Evolutionary conservation across 768 basidiomycete genomes (phyloP).

Genomic region (Filobasidium floriforme): DNA sequence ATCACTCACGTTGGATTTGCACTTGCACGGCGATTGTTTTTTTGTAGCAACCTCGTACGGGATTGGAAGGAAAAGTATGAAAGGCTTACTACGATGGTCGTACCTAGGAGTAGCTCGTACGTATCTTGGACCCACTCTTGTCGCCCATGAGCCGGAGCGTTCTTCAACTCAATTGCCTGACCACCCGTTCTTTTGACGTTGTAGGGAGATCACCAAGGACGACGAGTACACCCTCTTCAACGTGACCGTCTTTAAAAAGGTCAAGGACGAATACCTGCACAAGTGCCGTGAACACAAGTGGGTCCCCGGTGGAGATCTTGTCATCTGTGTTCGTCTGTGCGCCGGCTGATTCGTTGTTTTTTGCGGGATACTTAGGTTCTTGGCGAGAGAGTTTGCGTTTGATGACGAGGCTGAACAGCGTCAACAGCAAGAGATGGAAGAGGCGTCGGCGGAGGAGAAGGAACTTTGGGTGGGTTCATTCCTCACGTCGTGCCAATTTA

Average conservation of each 20-base stretch:
- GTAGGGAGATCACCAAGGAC: slow-evolving; percentile 68
- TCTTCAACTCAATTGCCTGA: slow-evolving; percentile 11
- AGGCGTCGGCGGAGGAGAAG: slow-evolving; percentile 78
- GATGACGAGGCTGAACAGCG: slow-evolving; percentile 73
- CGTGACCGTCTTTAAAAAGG: slow-evolving; percentile 80
- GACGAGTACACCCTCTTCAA: slow-evolving; percentile 79
- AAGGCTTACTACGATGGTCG: slow-evolving; percentile 76
- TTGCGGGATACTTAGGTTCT: slow-evolving; percentile 59
- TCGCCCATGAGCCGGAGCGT: slow-evolving; percentile 3
- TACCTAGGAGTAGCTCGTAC: slow-evolving; percentile 82
- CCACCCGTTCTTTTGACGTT: neutral
- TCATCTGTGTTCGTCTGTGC: neutral
- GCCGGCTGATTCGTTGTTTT: neutral
- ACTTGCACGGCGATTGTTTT: no score
- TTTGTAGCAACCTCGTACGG: slow-evolving; percentile 54
- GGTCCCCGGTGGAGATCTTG: slow-evolving; percentile 28
- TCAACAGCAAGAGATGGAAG: slow-evolving; percentile 70
- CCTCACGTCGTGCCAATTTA: neutral
- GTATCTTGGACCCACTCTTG: slow-evolving; percentile 30
- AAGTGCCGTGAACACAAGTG: slow-evolving; percentile 94
- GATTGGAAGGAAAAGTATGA: slow-evolving; percentile 90
- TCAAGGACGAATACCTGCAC: slow-evolving; percentile 86
- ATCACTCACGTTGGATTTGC: neutral
- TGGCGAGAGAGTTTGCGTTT: slow-evolving; percentile 86
- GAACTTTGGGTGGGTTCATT: slow-evolving; percentile 80